These are phyloP conservation scores for Pyricularia grisea DNA, from an alignment of 2,329 filamentous ascomycete species.

Conservation along the genomic window DNA sequence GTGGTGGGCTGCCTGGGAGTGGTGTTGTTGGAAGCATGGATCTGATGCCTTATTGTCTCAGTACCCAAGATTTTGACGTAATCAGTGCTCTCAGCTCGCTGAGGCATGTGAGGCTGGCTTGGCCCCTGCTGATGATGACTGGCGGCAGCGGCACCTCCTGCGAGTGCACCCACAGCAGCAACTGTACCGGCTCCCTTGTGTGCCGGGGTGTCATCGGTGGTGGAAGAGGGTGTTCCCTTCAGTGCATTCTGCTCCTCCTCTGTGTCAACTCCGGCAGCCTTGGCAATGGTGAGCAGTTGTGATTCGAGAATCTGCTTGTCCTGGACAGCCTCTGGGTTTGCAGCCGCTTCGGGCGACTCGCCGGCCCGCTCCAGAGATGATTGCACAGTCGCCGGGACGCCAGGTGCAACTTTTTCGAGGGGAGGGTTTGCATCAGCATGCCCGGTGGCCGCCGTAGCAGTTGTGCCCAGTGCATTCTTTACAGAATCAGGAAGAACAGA, in stretches of 20 bases:
- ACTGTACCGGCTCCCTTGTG: not conserved
- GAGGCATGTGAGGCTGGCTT: not conserved
- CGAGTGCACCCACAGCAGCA: not conserved
- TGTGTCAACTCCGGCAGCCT: not conserved
- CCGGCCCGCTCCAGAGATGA: not conserved
- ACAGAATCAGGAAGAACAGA: not conserved
- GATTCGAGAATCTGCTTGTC: constrained; percentile 3
- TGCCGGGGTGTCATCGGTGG: not conserved
- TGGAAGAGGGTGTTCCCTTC: not conserved
- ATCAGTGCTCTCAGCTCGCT: constrained; percentile 3
- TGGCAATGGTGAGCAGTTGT: not conserved
- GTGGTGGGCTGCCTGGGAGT: not conserved
- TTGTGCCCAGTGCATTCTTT: not conserved
- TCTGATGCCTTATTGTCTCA: not conserved
- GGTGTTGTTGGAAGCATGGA: not conserved
- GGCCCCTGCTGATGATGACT: not conserved
- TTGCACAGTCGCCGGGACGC: not conserved
- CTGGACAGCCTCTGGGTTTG: not conserved
- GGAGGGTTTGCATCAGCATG: not conserved
- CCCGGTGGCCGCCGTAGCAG: not conserved
- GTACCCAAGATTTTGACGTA: constrained; percentile 3
- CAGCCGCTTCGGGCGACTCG: not conserved
- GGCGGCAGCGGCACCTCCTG: not conserved
- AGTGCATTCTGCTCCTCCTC: not conserved
- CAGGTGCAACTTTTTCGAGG: not conserved